Conservation (phyloP, 73 alveolate genomes). For the Paramecium primaurelia region DNA sequence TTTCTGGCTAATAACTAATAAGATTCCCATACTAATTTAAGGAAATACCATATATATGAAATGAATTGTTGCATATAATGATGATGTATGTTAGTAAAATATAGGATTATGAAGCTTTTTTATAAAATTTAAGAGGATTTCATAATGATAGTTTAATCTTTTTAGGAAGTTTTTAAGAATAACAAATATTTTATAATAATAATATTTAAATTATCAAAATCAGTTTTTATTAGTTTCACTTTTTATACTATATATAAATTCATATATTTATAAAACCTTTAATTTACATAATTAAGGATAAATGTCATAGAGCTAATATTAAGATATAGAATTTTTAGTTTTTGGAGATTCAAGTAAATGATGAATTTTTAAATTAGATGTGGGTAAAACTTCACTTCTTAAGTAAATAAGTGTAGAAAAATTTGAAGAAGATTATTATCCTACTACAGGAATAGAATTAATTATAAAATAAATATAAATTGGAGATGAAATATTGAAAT, state of each 20-base stretch:
- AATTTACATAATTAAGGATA: not conserved
- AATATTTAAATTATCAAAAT: not conserved
- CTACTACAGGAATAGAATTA: not conserved
- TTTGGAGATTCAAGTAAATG: not conserved
- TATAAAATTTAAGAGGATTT: no score
- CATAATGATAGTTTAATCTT: no score
- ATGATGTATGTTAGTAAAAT: no score
- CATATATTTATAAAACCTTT: not conserved
- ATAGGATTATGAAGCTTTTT: no score
- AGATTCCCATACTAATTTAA: no score
- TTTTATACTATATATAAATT: no score
- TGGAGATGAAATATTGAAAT: not conserved
- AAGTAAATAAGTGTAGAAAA: not conserved
- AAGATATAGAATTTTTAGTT: not conserved
- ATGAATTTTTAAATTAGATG: not conserved
- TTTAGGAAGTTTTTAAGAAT: no score
- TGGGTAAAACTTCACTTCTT: not conserved
- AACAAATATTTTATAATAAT: no score
- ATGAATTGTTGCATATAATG: no score
- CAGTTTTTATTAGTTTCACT: not conserved
- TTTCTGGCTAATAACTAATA: no score
- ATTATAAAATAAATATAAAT: not conserved
- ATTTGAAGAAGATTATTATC: not conserved
- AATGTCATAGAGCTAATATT: not conserved
- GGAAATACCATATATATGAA: no score